Evolutionary conservation across 164 flowering plant genomes (phyloP).

Genomic region (Annona cherimola): DNA sequence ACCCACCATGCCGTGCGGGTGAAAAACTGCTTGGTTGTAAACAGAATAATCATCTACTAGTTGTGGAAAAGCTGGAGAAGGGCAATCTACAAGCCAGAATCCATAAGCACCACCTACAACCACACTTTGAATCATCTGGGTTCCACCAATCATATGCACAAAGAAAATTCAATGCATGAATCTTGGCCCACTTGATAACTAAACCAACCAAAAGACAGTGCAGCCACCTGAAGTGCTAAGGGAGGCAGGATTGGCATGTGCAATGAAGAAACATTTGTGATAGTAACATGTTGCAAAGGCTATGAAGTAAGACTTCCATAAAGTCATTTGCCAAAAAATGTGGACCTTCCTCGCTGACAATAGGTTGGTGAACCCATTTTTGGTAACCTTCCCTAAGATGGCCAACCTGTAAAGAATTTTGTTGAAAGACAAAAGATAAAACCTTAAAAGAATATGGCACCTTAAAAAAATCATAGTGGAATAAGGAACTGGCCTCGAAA

Average conservation of each 20-base stretch:
- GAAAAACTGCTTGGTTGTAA: conserved; percentile 43
- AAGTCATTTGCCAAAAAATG: conserved; percentile 72
- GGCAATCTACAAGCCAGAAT: neutral
- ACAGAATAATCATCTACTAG: neutral
- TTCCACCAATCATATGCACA: neutral
- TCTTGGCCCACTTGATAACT: neutral
- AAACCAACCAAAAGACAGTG: neutral
- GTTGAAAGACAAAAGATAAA: neutral
- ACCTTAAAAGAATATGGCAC: neutral
- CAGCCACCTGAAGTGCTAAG: neutral
- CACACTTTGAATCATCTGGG: neutral
- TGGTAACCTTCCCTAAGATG: conserved; percentile 88
- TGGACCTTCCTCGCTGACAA: conserved; percentile 80
- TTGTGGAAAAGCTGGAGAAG: neutral
- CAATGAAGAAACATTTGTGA: neutral
- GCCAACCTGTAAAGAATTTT: conserved; percentile 60
- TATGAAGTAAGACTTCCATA: conserved; percentile 53
- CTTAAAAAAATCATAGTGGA: neutral
- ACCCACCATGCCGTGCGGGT: conserved; percentile 79
- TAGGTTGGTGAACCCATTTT: conserved; percentile 96
- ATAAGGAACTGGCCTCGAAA: conserved; percentile 55
- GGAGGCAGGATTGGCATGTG: neutral
- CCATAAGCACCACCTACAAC: neutral
- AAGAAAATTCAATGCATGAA: neutral
- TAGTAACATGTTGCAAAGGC: neutral